Conservation (phyloP, 2,329 filamentous ascomycete genomes). For the Cytospora paraplurivora region DNA sequence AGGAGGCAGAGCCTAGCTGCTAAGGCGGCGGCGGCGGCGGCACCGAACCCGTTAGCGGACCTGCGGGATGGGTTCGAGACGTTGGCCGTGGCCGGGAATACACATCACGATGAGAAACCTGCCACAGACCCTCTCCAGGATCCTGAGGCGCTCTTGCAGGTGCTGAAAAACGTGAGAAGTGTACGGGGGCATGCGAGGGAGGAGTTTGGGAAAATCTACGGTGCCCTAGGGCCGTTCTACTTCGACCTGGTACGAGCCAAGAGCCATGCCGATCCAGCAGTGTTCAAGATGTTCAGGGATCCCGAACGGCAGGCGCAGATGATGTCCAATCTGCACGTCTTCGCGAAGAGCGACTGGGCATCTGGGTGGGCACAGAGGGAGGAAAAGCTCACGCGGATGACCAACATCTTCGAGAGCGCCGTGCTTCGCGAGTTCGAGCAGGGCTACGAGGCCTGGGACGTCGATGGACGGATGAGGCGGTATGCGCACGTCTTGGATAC, state of each 20-base stretch:
- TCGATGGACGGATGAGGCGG: constrained; percentile 83
- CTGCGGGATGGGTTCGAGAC: constrained; percentile 76
- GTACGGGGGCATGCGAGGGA: constrained; percentile 82
- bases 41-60: constrained; percentile 34
- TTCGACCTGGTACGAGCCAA: constrained; percentile 73
- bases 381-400: constrained; percentile 73
- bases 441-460: constrained; percentile 85
- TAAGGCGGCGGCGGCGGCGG: constrained; percentile 38
- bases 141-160: constrained; percentile 64
- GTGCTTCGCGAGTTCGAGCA: constrained; percentile 91
- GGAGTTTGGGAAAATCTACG: constrained; percentile 89
- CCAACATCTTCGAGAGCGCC: constrained; percentile 84
- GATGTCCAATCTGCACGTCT: constrained; percentile 76
- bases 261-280: constrained; percentile 75
- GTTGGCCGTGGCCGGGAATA: constrained; percentile 55
- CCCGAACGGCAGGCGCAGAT: constrained; percentile 91
- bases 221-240: constrained; percentile 87
- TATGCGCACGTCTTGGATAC: constrained; percentile 85
- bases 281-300: constrained; percentile 85
- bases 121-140: constrained; percentile 55
- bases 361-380: constrained; percentile 72
- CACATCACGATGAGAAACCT: constrained; percentile 30
- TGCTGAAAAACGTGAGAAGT: constrained; percentile 72
- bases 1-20: constrained; percentile 37
- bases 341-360: constrained; percentile 79